Percentiles rank a stretch among this genome's conserved stretches.
Evolutionary conservation across 768 basidiomycete genomes (phyloP).

Genomic region (Phallus indusiatus): DNA sequence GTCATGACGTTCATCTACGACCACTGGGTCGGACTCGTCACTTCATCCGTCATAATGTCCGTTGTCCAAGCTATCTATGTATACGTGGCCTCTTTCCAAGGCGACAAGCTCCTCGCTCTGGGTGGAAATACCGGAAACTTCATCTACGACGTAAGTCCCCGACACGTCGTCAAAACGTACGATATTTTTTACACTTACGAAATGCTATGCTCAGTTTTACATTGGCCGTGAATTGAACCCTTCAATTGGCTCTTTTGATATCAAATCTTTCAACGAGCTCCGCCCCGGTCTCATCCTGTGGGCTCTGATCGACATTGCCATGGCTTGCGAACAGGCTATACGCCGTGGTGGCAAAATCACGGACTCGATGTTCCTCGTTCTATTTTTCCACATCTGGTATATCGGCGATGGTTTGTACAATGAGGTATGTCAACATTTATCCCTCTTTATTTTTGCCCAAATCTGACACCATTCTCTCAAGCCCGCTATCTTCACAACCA

Average conservation of each 20-base stretch:
- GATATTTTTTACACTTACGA: not conserved
- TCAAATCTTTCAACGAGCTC: constrained; percentile 77
- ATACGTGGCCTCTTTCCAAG: constrained; percentile 61
- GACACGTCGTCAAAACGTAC: not conserved
- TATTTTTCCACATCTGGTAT: constrained; percentile 81
- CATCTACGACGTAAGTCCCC: constrained; percentile 78
- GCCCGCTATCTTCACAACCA: constrained; percentile 85
- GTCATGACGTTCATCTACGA: constrained; percentile 87
- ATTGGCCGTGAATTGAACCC: constrained; percentile 96
- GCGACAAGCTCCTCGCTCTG: constrained; percentile 67
- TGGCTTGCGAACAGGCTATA: constrained; percentile 83
- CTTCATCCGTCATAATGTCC: constrained; percentile 75
- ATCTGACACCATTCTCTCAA: constrained; percentile 21
- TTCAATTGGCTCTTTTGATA: constrained; percentile 62
- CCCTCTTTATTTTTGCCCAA: constrained; percentile 7
- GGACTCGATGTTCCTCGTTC: constrained; percentile 87
- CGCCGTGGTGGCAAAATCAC: constrained; percentile 70
- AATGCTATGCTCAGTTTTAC: constrained; percentile 52
- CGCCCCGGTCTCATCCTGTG: constrained; percentile 89
- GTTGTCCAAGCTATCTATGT: constrained; percentile 61
- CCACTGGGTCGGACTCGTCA: constrained; percentile 83
- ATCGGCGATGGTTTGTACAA: constrained; percentile 82
- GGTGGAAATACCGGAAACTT: constrained; percentile 87
- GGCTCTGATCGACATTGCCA: constrained; percentile 81
- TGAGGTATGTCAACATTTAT: constrained; percentile 45